These are phyloP conservation scores for Boletellus emodensis DNA, from an alignment of 768 basidiomycete genomes.

Conservation along the genomic window DNA sequence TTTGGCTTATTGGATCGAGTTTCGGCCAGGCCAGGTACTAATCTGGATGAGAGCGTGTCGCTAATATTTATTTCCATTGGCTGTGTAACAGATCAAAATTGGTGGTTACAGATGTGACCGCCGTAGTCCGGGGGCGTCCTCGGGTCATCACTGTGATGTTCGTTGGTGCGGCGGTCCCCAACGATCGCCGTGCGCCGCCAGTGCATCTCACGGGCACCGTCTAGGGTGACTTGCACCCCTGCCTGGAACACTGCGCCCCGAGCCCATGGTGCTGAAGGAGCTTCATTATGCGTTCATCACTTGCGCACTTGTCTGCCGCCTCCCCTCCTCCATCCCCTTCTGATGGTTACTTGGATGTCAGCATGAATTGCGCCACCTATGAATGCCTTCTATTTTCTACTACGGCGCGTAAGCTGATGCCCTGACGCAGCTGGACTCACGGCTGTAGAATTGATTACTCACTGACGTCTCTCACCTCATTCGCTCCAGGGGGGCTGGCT, in stretches of 20 bases:
- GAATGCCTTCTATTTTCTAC: conserved; percentile 19
- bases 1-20: conserved; percentile 18
- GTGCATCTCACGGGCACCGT: conserved; percentile 9
- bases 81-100: conserved; percentile 15
- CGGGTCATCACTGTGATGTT: conserved; percentile 12
- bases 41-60: conserved; percentile 11
- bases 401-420: conserved; percentile 23
- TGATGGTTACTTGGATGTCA: conserved; percentile 13
- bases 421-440: conserved; percentile 5
- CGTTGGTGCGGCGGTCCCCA: conserved; percentile 4
- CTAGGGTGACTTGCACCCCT: conserved; percentile 7
- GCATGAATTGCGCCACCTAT: conserved; percentile 7
- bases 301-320: conserved; percentile 9
- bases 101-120: conserved; percentile 19
- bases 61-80: conserved; percentile 12
- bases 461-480: conserved; percentile 1
- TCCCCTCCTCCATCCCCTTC: conserved; percentile 2
- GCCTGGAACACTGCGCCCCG: conserved; percentile 1
- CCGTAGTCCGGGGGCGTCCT: conserved; percentile 2
- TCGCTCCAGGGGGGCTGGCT: conserved; percentile 2
- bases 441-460: conserved; percentile 12
- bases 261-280: conserved; percentile 1
- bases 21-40: conserved; percentile 14
- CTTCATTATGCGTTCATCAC: conserved; percentile 7
- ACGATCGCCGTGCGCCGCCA: conserved; percentile 5